Evolutionary conservation across 495 filamentous ascomycete genomes (phyloP).

Genomic region (Lepidopterella palustris): DNA sequence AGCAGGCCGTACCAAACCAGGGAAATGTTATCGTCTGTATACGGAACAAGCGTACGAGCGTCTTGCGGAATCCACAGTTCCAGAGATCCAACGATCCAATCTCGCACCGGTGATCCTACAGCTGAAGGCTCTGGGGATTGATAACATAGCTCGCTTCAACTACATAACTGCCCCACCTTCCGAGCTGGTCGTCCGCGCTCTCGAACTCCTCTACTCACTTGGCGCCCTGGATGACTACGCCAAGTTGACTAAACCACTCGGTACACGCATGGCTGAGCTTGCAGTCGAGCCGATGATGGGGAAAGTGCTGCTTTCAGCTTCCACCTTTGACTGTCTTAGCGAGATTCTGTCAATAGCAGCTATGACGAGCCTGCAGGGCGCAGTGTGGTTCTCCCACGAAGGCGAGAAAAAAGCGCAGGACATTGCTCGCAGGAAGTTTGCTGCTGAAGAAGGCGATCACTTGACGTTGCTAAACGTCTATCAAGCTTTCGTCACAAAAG

Average conservation of each 20-base stretch:
- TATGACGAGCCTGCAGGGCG: conserved; percentile 82
- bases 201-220: conserved; percentile 84
- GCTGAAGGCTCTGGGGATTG: conserved; percentile 92
- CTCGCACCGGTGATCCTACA: conserved; percentile 87
- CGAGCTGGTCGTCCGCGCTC: conserved; percentile 76
- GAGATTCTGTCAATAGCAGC: conserved; percentile 90
- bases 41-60: conserved; percentile 66
- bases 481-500: conserved; percentile 79
- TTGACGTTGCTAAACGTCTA: conserved; percentile 92
- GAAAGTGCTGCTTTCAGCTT: conserved; percentile 76
- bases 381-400: conserved; percentile 74
- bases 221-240: conserved; percentile 86
- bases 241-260: conserved; percentile 82
- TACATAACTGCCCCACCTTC: conserved; percentile 85
- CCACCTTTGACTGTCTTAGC: conserved; percentile 67
- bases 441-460: conserved; percentile 91
- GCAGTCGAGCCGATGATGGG: conserved; percentile 96
- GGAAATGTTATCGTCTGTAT: conserved; percentile 92
- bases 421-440: conserved; percentile 70
- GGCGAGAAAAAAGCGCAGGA: conserved; percentile 68
- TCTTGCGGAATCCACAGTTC: conserved; percentile 69
- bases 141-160: conserved; percentile 87
- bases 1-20: conserved; percentile 84
- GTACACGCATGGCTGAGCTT: conserved; percentile 88
- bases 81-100: conserved; percentile 91